Evolutionary conservation across 2,329 filamentous ascomycete genomes (phyloP).

Genomic region (Penicillium decumbens): DNA sequence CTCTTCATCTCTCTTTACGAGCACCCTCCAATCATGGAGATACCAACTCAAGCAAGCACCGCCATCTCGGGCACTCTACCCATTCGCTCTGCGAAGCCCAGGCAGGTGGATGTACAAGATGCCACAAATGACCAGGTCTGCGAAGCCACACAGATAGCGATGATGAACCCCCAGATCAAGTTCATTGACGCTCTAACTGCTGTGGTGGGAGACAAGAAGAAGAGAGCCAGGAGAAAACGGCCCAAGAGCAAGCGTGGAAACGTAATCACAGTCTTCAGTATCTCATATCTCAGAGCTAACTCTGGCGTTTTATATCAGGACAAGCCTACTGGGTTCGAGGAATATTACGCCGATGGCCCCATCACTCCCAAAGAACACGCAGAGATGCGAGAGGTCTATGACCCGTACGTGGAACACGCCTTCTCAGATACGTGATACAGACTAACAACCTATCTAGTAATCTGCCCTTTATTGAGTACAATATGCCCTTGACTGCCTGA

Average conservation of each 20-base stretch:
- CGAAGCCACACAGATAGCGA: background rate
- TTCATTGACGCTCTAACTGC: background rate
- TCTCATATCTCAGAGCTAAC: background rate
- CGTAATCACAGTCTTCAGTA: background rate
- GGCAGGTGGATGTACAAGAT: background rate
- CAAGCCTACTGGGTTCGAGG: conserved; percentile 66
- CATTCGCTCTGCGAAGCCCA: background rate
- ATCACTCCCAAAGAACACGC: conserved; percentile 65
- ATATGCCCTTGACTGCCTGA: background rate
- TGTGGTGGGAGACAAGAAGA: conserved; percentile 15
- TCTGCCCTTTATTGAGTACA: conserved; percentile 57
- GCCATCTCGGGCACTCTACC: conserved; percentile 2
- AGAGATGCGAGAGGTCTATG: conserved; percentile 66
- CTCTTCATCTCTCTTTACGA: background rate
- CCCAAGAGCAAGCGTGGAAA: conserved; percentile 40
- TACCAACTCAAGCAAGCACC: background rate
- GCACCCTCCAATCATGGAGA: background rate
- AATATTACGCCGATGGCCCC: conserved; percentile 74
- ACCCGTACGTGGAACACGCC: conserved; percentile 46
- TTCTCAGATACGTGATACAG: background rate
- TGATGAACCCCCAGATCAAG: background rate
- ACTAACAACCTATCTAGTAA: conserved; percentile 6
- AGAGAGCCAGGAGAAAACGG: conserved; percentile 34
- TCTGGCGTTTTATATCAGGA: conserved; percentile 23
- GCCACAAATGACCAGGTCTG: background rate